Conservation (phyloP, 495 filamentous ascomycete species). For the Xylaria sp. region DNA sequence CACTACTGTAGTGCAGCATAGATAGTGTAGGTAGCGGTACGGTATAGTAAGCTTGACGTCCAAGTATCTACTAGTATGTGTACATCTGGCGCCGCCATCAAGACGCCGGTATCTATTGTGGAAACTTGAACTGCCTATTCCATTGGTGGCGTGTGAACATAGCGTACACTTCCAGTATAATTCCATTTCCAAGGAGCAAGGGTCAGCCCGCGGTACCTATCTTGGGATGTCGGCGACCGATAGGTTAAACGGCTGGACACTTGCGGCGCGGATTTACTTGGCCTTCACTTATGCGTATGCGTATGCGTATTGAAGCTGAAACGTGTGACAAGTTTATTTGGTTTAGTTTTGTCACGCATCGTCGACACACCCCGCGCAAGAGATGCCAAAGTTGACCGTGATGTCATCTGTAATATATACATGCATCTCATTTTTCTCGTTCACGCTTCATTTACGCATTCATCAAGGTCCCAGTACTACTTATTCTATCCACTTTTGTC, state of each 20-base stretch:
- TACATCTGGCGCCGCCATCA: background rate
- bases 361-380: background rate
- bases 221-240: background rate
- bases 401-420: background rate
- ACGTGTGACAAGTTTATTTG: background rate
- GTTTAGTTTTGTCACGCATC: background rate
- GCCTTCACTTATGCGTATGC: background rate
- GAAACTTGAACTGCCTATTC: conserved; percentile 12
- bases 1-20: background rate
- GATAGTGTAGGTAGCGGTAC: background rate
- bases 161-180: background rate
- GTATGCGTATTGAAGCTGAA: background rate
- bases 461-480: background rate
- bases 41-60: background rate
- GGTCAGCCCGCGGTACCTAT: background rate
- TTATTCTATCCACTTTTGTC: background rate
- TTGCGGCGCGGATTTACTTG: background rate
- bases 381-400: background rate
- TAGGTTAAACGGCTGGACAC: background rate
- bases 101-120: background rate
- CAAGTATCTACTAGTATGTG: background rate
- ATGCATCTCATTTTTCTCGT: background rate
- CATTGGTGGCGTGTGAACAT: background rate
- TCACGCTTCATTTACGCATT: background rate
- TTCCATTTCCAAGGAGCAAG: background rate